These are phyloP conservation scores for Diplotaxis tenuifolia DNA, from an alignment of 345 rosid genomes.

Conservation along the genomic window DNA sequence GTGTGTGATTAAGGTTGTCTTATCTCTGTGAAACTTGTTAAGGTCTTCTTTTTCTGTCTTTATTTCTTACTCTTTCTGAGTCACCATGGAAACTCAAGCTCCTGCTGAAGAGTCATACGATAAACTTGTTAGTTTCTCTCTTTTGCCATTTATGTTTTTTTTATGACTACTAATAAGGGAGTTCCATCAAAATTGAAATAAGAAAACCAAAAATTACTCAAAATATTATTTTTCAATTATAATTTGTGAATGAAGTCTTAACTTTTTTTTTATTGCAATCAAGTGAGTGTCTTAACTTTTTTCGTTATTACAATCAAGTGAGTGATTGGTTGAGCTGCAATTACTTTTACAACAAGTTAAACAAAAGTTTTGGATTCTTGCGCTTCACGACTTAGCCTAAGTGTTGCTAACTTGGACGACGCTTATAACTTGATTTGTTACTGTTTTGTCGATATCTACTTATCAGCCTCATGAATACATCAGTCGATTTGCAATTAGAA, in stretches of 20 bases:
- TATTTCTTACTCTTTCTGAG: neutral
- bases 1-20: conserved; percentile 8
- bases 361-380: too few species aligned
- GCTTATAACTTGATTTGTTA: neutral
- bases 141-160: neutral
- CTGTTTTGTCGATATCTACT: neutral
- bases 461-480: neutral
- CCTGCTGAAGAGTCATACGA: conserved; percentile 5
- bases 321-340: neutral
- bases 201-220: neutral
- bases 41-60: neutral
- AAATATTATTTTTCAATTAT: neutral
- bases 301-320: too few species aligned
- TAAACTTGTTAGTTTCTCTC: conserved; percentile 18
- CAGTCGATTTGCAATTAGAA: neutral
- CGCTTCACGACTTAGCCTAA: conserved; percentile 1
- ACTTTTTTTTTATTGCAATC: neutral
- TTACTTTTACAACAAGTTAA: too few species aligned
- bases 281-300: too few species aligned
- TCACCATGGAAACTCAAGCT: conserved; percentile 21
- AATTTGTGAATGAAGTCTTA: neutral
- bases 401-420: neutral
- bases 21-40: neutral
- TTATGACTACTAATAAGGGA: neutral
- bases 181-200: neutral